A percentile compares a stretch with the other conserved stretches of the same genome.
Evolutionary conservation across 768 basidiomycete species (phyloP).

Genomic region (Serendipita sp.): DNA sequence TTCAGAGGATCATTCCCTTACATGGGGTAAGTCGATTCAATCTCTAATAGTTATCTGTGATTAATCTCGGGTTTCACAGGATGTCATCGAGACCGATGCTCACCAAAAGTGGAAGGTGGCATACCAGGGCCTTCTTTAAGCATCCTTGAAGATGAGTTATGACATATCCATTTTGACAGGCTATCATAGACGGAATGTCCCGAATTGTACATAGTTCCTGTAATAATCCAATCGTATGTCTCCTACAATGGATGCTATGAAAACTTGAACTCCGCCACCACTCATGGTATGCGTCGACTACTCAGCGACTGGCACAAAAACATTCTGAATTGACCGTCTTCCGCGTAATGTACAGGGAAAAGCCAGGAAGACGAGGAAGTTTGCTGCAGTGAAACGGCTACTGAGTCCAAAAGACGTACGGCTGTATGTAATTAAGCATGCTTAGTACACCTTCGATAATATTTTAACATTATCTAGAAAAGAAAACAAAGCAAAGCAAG

Average conservation of each 20-base stretch:
- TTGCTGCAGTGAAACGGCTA: constrained; percentile 85
- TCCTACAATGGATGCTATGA: too few species aligned
- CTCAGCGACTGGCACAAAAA: too few species aligned
- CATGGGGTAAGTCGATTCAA: background rate
- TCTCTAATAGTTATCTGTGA: background rate
- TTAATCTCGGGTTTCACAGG: background rate
- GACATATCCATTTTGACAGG: too few species aligned
- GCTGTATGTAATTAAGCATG: constrained; percentile 37
- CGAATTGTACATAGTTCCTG: too few species aligned
- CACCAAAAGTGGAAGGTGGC: constrained; percentile 2
- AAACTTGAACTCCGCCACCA: too few species aligned
- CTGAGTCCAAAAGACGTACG: constrained; percentile 87
- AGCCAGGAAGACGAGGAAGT: constrained; percentile 88
- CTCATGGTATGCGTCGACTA: too few species aligned
- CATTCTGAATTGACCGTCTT: too few species aligned
- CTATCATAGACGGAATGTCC: too few species aligned
- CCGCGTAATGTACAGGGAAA: constrained; percentile 39
- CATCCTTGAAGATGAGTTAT: too few species aligned
- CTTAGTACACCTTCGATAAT: constrained; percentile 7
- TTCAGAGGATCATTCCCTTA: background rate
- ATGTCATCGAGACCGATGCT: background rate
- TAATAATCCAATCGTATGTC: too few species aligned
- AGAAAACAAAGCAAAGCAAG: constrained; percentile 80
- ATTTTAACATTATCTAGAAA: constrained; percentile 36
- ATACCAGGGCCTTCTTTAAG: background rate